phyloP scores from a whole-genome alignment of 495 filamentous ascomycete genomes.

The Trichocladium antarcticum region DNA sequence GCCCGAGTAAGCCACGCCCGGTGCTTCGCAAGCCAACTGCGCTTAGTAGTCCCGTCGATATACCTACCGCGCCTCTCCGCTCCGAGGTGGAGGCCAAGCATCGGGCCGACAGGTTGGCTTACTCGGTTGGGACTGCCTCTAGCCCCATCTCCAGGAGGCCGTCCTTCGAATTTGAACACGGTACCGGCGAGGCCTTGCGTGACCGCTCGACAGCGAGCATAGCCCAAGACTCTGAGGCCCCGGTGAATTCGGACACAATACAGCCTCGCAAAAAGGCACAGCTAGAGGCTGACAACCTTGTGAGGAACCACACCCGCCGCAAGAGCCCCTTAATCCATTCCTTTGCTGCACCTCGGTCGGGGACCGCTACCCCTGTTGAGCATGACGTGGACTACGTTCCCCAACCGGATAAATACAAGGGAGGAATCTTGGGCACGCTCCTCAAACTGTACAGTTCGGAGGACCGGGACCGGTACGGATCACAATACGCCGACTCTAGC shows the following conservation, averaged over 20 bases:
- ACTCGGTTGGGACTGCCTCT: slow-evolving; percentile 26
- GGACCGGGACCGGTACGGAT: slow-evolving; percentile 6
- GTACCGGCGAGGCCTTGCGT: slow-evolving; percentile 1
- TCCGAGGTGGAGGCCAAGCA: slow-evolving; percentile 25
- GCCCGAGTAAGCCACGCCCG: slow-evolving; percentile 19
- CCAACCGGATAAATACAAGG: slow-evolving; percentile 57
- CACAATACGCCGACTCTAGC: slow-evolving; percentile 13
- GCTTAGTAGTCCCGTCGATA: slow-evolving; percentile 2
- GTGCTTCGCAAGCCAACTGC: slow-evolving; percentile 19
- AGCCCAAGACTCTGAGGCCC: slow-evolving; percentile 8
- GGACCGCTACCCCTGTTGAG: slow-evolving; percentile 26
- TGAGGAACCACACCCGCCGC: slow-evolving; percentile 17
- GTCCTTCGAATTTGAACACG: slow-evolving; percentile 13
- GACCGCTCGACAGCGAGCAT: not conserved
- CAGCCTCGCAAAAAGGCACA: slow-evolving; percentile 13
- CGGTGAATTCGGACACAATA: slow-evolving; percentile 1
- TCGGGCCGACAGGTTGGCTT: slow-evolving; percentile 28
- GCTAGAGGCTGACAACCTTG: slow-evolving; percentile 18
- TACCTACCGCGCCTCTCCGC: slow-evolving; percentile 3
- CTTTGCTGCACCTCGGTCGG: slow-evolving; percentile 7
- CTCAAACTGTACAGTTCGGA: slow-evolving; percentile 59
- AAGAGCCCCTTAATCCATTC: slow-evolving; percentile 13
- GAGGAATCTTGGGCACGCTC: slow-evolving; percentile 65
- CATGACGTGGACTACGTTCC: slow-evolving; percentile 53
- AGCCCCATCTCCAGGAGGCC: slow-evolving; percentile 23